Evolutionary conservation across 306 rosid species (phyloP), one percentile per base, ranked within the genome.

Genomic region (Cicer bijugum): DNA sequence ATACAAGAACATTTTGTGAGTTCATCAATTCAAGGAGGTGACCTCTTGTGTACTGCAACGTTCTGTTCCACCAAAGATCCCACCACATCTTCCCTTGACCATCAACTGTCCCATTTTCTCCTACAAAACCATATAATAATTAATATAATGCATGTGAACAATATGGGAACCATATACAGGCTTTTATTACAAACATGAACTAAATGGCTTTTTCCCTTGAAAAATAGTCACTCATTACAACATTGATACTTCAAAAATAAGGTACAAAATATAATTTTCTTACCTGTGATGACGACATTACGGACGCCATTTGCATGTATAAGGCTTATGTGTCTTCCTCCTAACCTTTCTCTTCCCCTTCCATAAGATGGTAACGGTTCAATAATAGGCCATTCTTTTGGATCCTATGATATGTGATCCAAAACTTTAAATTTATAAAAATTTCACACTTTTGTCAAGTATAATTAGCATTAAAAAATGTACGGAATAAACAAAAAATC

Each of bases 31-130:
- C 98, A 69, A 94, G 83, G 20, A 94, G 97, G 83, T 94, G 98
- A 42, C 98, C 97, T 79, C 98, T 91, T 4, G 98, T 94, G 78
- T 91, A 82, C 66, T 77, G 82, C 77, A 94, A 77, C 45, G 98
- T 91, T 84, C 90, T 89, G 78, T 94, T 94, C 98, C 97, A 94
- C 97, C 98, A 94, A 8, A 94, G 90, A 6, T 94, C 96, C 97
- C 98, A 94, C 98, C 98, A 94, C 87, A 94, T 88, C 75, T 66
- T 88, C 53, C 98, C 98, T 80, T 86, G 96, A 61, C 96, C 98
- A 43, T 94, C 98, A 79, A 94, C 75, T 35, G 91, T 88, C 72
- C 98, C 98, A 79, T 94, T 94, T 62, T 89, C 40, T 84, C 98
- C 97, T 94, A 82, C 78, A 83, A 84, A 75, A 57, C 52, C 75